Evolutionary conservation across 768 basidiomycete genomes (phyloP).

Genomic region (Collybia sordida): DNA sequence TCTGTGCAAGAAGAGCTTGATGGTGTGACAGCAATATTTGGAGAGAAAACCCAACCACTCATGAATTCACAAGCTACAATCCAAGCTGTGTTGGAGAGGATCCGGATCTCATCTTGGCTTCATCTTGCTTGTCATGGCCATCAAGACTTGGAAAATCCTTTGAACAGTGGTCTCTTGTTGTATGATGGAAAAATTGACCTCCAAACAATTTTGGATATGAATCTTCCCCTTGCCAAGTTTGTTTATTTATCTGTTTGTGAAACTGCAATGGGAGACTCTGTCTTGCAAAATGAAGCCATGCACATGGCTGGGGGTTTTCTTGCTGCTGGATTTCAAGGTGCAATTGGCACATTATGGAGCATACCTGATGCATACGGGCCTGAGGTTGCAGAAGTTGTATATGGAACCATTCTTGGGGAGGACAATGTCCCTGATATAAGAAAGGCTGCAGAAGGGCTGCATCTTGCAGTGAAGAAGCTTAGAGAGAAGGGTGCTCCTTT

Average conservation of each 20-base stretch:
- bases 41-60: background rate
- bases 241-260: slow-evolving; percentile 33
- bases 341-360: too few relatives aligned
- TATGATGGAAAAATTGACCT: too few relatives aligned
- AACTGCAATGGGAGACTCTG: too few relatives aligned
- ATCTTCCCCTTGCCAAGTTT: slow-evolving; percentile 24
- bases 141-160: slow-evolving; percentile 10
- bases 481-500: background rate
- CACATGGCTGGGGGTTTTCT: slow-evolving; percentile 25
- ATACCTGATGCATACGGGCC: too few relatives aligned
- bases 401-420: too few relatives aligned
- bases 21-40: too few relatives aligned
- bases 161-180: too few relatives aligned
- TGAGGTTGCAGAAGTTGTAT: too few relatives aligned
- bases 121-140: slow-evolving; percentile 20
- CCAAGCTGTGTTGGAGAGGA: too few relatives aligned
- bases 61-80: background rate
- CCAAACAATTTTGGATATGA: too few relatives aligned
- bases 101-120: too few relatives aligned
- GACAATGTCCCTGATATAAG: background rate
- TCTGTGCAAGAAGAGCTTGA: too few relatives aligned
- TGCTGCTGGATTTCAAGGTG: slow-evolving; percentile 13
- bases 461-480: background rate
- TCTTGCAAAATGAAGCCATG: slow-evolving; percentile 26
- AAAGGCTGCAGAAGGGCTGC: background rate